Conservation (phyloP, 2,329 filamentous ascomycete genomes). For the Trichoderma sp. region DNA sequence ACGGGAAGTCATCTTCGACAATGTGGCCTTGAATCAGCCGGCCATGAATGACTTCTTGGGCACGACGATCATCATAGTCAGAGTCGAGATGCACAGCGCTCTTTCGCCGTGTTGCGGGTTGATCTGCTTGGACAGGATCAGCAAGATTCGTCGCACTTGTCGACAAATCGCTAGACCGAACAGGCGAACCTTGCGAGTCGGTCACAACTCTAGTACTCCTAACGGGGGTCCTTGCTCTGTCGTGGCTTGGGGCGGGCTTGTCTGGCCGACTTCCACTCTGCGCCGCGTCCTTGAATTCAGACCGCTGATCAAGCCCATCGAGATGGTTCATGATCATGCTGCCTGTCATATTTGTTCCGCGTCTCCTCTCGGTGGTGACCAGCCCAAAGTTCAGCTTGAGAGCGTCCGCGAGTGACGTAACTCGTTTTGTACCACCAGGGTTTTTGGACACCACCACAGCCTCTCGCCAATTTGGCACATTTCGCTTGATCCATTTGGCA, state of each 20-base stretch:
- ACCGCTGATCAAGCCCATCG: constrained; percentile 55
- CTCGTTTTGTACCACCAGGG: constrained; percentile 92
- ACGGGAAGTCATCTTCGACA: constrained; percentile 89
- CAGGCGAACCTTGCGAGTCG: constrained; percentile 45
- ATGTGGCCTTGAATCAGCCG: constrained; percentile 91
- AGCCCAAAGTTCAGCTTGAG: constrained; percentile 97
- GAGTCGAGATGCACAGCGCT: constrained; percentile 36
- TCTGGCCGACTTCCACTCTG: constrained; percentile 25
- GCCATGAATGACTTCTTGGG: constrained; percentile 85
- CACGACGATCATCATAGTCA: constrained; percentile 75
- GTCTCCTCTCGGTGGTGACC: constrained; percentile 78
- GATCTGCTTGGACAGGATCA: constrained; percentile 17
- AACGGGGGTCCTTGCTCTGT: constrained; percentile 24
- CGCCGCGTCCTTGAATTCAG: constrained; percentile 37
- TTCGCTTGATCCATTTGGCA: constrained; percentile 89
- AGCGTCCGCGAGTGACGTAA: constrained; percentile 92
- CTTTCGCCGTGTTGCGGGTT: constrained; percentile 24
- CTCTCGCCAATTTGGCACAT: constrained; percentile 82
- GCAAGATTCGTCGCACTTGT: constrained; percentile 4
- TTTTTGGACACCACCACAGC: constrained; percentile 98
- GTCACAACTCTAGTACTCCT: constrained; percentile 36
- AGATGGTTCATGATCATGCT: constrained; percentile 74
- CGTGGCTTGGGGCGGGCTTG: constrained; percentile 20
- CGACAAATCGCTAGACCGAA: constrained; percentile 29
- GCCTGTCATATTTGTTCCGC: constrained; percentile 67